Evolutionary conservation across 2,329 filamentous ascomycete species (phyloP).

Genomic region (Nemania diffusa): DNA sequence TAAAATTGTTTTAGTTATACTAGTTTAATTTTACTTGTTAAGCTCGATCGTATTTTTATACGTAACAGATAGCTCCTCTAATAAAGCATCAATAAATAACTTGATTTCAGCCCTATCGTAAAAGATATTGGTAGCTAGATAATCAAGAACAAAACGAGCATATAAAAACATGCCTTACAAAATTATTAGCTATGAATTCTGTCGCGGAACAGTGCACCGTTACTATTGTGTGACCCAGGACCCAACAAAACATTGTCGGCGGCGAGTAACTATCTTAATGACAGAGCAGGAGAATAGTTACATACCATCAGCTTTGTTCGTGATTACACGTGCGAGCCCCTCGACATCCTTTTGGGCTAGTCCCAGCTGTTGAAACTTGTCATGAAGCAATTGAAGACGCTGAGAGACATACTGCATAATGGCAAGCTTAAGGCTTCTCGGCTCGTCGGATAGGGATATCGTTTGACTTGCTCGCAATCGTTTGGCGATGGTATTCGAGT

Average conservation of each 20-base stretch:
- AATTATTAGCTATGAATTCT: too few relatives aligned
- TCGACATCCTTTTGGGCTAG: conserved; percentile 31
- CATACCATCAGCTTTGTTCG: conserved; percentile 45
- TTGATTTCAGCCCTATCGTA: too few relatives aligned
- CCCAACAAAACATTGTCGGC: background rate
- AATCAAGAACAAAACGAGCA: conserved; percentile 11
- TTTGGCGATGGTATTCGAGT: conserved; percentile 34
- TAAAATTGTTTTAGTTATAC: too few relatives aligned
- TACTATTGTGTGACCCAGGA: background rate
- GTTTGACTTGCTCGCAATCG: conserved; percentile 34
- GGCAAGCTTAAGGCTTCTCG: conserved; percentile 31
- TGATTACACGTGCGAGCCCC: conserved; percentile 36
- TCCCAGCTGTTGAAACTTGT: conserved; percentile 34
- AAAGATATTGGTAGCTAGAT: conserved; percentile 14
- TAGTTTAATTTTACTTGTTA: too few relatives aligned
- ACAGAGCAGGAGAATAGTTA: too few relatives aligned
- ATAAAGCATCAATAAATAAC: too few relatives aligned
- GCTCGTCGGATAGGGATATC: conserved; percentile 46
- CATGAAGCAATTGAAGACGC: conserved; percentile 17
- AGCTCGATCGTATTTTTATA: too few relatives aligned
- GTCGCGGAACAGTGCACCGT: background rate
- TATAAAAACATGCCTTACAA: conserved; percentile 16
- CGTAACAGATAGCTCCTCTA: too few relatives aligned
- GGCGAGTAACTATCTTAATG: too few relatives aligned
- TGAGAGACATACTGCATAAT: conserved; percentile 41